Evolutionary conservation across 1,139 yeast genomes (phyloP), one percentile per base, ranked within the genome.

Genomic region (Yamadazyma spencermartinsiae): DNA sequence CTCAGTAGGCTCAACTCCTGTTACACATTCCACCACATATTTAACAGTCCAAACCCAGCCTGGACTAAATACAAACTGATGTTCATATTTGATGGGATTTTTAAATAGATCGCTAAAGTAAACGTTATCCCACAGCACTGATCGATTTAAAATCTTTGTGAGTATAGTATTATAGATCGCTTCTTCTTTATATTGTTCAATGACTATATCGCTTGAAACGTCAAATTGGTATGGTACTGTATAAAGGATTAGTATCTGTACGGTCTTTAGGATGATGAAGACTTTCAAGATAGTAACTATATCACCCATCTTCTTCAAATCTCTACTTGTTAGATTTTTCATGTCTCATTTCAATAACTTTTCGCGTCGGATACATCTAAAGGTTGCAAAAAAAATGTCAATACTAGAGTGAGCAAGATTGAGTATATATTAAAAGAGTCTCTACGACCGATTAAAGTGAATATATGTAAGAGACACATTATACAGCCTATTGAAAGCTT

Each of bases 21-120:
- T 28, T 28, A 49, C 31, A 1, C 60, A 57, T 1, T 19, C 16
- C n/a, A 31, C 34, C 3, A 54, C 16, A 24, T 33, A 41, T 34
- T 63, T 58, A 16, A 87, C 61, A 3, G 80, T 41, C 32, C 75
- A 54, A 66, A 85, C 74, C 95, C 96, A 89, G 3, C 79, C 59
- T 5, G 87, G 85, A 29, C 95, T 82, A 58, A 88, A 92, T 7
- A 95, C 97, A 74, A 80, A 86, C 61, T 88, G 95, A 58, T 92
- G 96, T 58, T 92, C 98, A 59, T 72, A 89, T 26, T 60, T 57
- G 20, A 74, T 63, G 0, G 74, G 79, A 19, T 76, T 61, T 14
- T 63, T 56, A 27, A 85, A 79, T 34, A 81, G 55, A 35, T 81
- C 79, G 18, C 77, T 60, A 54, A 86, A 89, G 59, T 83, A 88